A percentile compares a stretch with the other conserved stretches of the same genome.
These are phyloP conservation scores for Aspergillus steynii DNA, from an alignment of 495 filamentous ascomycete species.

Conservation along the genomic window DNA sequence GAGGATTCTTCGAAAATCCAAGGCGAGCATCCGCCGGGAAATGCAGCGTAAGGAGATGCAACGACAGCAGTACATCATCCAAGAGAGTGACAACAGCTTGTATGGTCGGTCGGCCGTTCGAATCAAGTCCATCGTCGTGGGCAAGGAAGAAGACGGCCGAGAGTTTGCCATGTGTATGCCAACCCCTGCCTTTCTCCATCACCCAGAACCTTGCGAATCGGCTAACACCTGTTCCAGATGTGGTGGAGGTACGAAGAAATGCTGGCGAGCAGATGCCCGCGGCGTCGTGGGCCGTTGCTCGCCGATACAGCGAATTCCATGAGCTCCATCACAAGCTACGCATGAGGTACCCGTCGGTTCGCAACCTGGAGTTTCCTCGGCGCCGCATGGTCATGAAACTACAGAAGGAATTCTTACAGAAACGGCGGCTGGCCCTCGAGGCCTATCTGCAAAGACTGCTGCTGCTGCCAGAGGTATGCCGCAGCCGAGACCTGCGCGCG, in stretches of 20 bases:
- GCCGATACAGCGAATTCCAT: conserved; percentile 94
- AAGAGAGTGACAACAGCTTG: conserved; percentile 96
- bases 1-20: conserved; percentile 90
- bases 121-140: conserved; percentile 91
- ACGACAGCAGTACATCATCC: conserved; percentile 93
- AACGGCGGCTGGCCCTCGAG: conserved; percentile 78
- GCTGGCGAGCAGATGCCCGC: conserved; percentile 89
- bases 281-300: conserved; percentile 75
- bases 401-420: conserved; percentile 91
- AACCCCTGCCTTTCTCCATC: not conserved
- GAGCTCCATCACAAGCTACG: conserved; percentile 90
- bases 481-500: conserved; percentile 85
- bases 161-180: conserved; percentile 83
- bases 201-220: not conserved
- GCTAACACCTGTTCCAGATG: conserved; percentile 48
- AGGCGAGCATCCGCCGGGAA: conserved; percentile 87
- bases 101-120: conserved; percentile 86
- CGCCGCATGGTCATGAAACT: conserved; percentile 93
- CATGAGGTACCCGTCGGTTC: conserved; percentile 78
- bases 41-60: conserved; percentile 94
- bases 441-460: conserved; percentile 84
- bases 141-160: conserved; percentile 85
- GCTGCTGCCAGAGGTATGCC: conserved; percentile 87
- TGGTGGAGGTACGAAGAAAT: conserved; percentile 85
- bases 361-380: conserved; percentile 87